These are phyloP conservation scores for Corinectria fuckeliana DNA, from an alignment of 2,329 filamentous ascomycete species.

Conservation along the genomic window DNA sequence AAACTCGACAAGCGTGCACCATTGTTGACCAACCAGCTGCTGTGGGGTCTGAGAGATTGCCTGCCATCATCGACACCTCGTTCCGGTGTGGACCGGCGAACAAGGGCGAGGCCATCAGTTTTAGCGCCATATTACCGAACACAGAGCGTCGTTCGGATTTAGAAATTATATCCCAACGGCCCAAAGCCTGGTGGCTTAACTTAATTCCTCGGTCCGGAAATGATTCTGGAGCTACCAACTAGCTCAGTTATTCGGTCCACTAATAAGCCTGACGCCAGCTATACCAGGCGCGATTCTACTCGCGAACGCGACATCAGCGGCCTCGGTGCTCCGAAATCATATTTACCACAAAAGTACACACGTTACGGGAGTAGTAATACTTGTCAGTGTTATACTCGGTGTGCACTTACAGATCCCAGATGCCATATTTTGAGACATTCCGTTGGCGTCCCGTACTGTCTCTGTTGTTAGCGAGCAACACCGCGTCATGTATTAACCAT, in stretches of 20 bases:
- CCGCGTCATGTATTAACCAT: conserved; percentile 26
- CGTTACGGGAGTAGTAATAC: neutral
- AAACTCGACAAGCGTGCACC: conserved; percentile 12
- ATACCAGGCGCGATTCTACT: conserved; percentile 7
- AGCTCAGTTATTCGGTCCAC: neutral
- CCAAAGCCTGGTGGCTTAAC: conserved; percentile 5
- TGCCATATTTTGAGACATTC: conserved; percentile 6
- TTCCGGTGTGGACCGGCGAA: conserved; percentile 27
- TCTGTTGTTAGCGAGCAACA: conserved; percentile 28
- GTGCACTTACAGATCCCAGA: neutral
- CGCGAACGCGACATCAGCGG: conserved; percentile 1
- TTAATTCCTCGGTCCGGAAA: conserved; percentile 10
- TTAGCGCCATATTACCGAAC: conserved; percentile 26
- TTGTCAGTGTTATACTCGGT: neutral
- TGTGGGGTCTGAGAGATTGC: conserved; percentile 33
- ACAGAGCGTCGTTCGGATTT: neutral
- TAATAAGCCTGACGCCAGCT: neutral
- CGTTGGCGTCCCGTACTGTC: conserved; percentile 19
- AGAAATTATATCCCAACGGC: conserved; percentile 8
- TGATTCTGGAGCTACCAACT: conserved; percentile 1
- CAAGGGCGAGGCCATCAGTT: conserved; percentile 24
- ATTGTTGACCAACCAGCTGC: conserved; percentile 12
- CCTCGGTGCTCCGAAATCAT: conserved; percentile 3
- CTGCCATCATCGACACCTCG: conserved; percentile 17
- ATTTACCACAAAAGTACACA: neutral